Base-by-base conservation (phyloP, 768 basidiomycete species). In the Tulasnella sp. region DNA sequence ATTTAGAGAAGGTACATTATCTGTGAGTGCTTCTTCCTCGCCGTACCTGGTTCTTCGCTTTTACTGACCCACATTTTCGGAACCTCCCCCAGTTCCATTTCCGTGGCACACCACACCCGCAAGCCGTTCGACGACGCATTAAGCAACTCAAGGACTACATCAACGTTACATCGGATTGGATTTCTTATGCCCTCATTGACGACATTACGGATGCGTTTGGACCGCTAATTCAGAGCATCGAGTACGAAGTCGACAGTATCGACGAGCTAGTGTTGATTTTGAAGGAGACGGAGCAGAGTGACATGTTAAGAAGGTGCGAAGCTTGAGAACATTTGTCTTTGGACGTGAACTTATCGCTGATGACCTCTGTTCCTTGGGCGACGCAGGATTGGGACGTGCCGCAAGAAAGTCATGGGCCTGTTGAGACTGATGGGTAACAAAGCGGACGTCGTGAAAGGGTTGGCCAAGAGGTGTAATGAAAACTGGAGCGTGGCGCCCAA, bases 101-200 rank as follows among this genome's bases (percentile, higher is more conserved):
- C 90, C 91, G 96, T 37, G 95, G 96, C 6, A 98, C 98, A 0
- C 95, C 98, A 0, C 98, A 99, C 83, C 97, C 98, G 0, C 96
- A 98, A 85, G 99, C 97, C 85, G 98, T 99, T 60, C 94, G 98
- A 22, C 90, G 98, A 64, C 94, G 98, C 60, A 99, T 99, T 84
- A 99, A 98, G 86, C 98, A 99, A 85, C 93, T 99, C 82, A 98
- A 96, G 85, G 98, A 99, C 88, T 99, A 99, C 87, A 99, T 99
- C 85, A 93, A 90, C 82, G 98, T 99, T 84, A 99, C 98, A 12
- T 97, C 97, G 4, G 98, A 99, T 87, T 99, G 98, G 98, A 99
- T 99, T 83, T 98, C 97, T 6, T 99, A 99, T 84, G 98, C 98
- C 14, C 91, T 99, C 81, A 99, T 99, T 84, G 98, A 99, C 87